Base-by-base conservation (phyloP, 2,329 filamentous ascomycete genomes). In the Colletotrichum euphorbiae region DNA sequence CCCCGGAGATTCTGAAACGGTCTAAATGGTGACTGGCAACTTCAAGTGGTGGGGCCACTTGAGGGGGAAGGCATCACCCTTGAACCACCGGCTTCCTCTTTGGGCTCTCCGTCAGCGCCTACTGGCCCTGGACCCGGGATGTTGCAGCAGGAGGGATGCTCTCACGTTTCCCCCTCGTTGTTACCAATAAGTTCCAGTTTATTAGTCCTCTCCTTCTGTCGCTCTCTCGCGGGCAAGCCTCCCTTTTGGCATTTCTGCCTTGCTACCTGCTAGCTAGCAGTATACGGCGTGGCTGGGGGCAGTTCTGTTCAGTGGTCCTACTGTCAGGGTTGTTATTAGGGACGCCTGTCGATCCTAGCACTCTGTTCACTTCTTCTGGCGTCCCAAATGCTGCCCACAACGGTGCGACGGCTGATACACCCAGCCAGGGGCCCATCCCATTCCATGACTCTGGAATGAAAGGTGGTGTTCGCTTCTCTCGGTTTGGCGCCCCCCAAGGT, bases 21-120 rank as follows among this genome's bases (percentile, higher is more conserved):
- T 43, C 67, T 69, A 69, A 67, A 66, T 67, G 56, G 50, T 62
- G 50, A 67, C 67, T 56, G 62, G 67, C 50, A 50, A 60, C 61
- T 19, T 43, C 65, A 64, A 46, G 19, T 45, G 60, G 52, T 57
- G 64, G 64, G 50, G 28, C 6, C 28, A 28, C 28, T 28, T 28
- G 28, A 8, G 7, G 28, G 65, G 21, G 21, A 11, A 28, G 19
- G 43, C 46, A 46, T 65, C n/a, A 24, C 42, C 62, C 50, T 51
- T 48, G 60, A 19, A 64, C 61, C 40, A 50, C 60, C 28, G 65
- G 54, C 65, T 68, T 55, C 65, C 61, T 43, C 8, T 65, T 65
- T 38, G 54, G 65, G 54, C 57, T 36, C 54, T 42, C 24, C 31
- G 12, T 43, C 54, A 48, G 54, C 65, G 38, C 45, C 42, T 58